These are phyloP conservation scores for Skeletonema costatum DNA, from an alignment of 108 stramenopile genomes.

Conservation along the genomic window DNA sequence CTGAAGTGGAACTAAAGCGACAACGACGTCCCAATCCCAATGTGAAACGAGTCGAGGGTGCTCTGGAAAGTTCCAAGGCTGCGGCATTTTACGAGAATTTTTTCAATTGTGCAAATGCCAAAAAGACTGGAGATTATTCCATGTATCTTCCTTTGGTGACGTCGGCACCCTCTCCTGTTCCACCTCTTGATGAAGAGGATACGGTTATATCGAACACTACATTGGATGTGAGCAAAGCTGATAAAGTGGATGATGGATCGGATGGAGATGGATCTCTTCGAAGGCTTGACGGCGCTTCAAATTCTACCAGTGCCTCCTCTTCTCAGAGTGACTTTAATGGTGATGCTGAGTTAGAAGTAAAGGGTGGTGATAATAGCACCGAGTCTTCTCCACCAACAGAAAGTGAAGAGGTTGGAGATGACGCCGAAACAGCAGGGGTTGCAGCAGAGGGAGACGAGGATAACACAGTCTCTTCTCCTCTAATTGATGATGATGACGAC, in stretches of 20 bases:
- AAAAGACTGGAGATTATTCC: slow-evolving; percentile 68
- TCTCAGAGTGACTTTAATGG: not conserved
- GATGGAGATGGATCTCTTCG: too few relatives aligned
- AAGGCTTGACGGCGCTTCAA: too few relatives aligned
- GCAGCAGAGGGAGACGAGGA: not conserved
- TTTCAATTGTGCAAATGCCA: slow-evolving; percentile 67
- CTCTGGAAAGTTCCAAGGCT: slow-evolving; percentile 42
- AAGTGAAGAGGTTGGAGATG: not conserved
- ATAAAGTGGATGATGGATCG: too few relatives aligned
- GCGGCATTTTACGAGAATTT: slow-evolving; percentile 72
- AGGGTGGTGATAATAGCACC: not conserved
- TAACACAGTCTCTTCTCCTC: not conserved
- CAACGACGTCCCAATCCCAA: slow-evolving; percentile 32
- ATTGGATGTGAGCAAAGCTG: not conserved
- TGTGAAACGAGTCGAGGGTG: slow-evolving; percentile 25
- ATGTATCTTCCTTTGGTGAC: slow-evolving; percentile 18
- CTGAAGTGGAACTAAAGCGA: not conserved
- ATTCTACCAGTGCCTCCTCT: not conserved
- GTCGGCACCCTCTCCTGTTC: not conserved
- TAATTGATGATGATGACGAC: not conserved
- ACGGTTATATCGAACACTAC: not conserved
- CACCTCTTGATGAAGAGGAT: not conserved
- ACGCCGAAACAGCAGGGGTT: not conserved
- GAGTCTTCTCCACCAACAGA: not conserved
- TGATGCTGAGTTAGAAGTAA: not conserved